phyloP scores from a whole-genome alignment of 1,139 yeast genomes.

The Suhomyces kunorum region DNA sequence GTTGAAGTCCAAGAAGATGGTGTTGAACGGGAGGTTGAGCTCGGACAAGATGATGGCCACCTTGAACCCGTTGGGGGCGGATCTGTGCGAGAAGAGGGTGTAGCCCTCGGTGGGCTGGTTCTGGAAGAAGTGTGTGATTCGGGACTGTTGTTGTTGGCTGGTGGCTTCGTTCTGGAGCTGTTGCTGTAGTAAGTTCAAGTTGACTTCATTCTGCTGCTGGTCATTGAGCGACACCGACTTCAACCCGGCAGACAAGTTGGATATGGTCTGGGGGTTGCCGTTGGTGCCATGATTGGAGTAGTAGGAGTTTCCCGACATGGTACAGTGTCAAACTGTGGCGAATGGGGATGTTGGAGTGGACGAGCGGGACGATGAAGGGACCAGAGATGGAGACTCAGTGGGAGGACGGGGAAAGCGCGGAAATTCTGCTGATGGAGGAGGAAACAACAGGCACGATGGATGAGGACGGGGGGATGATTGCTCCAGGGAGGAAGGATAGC shows the following conservation, averaged over 20 bases:
- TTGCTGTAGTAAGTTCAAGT: slow-evolving; percentile 44
- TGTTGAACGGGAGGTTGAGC: slow-evolving; percentile 73
- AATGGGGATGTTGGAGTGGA: background rate
- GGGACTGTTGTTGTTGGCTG: slow-evolving; percentile 43
- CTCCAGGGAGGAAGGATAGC: background rate
- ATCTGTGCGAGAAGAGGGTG: slow-evolving; percentile 84
- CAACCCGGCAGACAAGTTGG: slow-evolving; percentile 53
- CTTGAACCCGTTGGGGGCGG: slow-evolving; percentile 96
- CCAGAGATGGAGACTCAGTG: background rate
- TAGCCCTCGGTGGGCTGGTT: slow-evolving; percentile 83
- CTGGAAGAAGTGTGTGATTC: slow-evolving; percentile 74
- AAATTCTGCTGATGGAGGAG: background rate
- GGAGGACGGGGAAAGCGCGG: slow-evolving; percentile 1
- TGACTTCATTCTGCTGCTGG: slow-evolving; percentile 46
- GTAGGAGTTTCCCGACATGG: slow-evolving; percentile 15
- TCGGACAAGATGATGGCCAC: slow-evolving; percentile 90
- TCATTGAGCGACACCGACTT: slow-evolving; percentile 45
- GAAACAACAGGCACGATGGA: background rate
- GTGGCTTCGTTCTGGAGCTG: slow-evolving; percentile 42
- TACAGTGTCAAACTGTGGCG: background rate
- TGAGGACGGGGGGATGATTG: background rate
- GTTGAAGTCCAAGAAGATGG: slow-evolving; percentile 85
- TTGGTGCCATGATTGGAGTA: slow-evolving; percentile 5
- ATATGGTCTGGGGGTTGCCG: slow-evolving; percentile 30
- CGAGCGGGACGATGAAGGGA: background rate